Base-by-base conservation (phyloP, 371 early-diverging fungal genomes). In the Rhizopus delemar region DNA sequence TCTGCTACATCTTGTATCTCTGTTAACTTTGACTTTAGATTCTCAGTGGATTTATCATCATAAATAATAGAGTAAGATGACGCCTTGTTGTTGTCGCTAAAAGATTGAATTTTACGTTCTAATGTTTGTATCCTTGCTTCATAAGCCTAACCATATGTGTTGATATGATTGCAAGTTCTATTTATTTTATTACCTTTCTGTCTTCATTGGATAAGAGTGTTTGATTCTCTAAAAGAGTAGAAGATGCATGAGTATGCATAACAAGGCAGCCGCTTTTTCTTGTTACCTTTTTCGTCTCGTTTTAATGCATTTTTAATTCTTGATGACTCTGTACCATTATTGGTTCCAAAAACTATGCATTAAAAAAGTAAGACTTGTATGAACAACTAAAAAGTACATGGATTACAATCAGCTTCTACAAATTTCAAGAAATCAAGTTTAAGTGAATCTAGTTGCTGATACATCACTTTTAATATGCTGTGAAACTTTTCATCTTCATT, bases 1-100 rank as follows among this genome's bases (percentile, higher is more conserved):
- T 48, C 29, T 16, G 41, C 48, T 5, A 46, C 52, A 51, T 60
- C 48, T 12, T 56, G 49, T n/a, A 68, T 15, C 3, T 32, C 31
- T 28, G 28, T 29, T 13, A 58, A 16, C 16, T 65, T 56, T n/a
- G 29, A 12, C 33, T 46, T 53, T 9, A 55, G 15, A 15, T 65
- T 57, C 39, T 38, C 39, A 11, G 39, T 11, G 8, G 39, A 11
- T 6, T 8, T 38, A 38, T 43, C 43, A 43, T 43, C n/a, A 15
- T n/a, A 6, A 15, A 43, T n/a, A 43, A 43, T 6, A n/a, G 43
- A 43, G 15, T 43, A 43, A 43, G 31, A 29, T 22, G 22, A 48
- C 48, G 22, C 22, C 2, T 22, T 48, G 29, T 48, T 48, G 29
- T 29, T 48, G 2, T 48, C 48, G 8, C 39, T 38, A 13, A 8